phyloP scores from a whole-genome alignment of 305 asterid genomes.

The Fraxinus albicans region DNA sequence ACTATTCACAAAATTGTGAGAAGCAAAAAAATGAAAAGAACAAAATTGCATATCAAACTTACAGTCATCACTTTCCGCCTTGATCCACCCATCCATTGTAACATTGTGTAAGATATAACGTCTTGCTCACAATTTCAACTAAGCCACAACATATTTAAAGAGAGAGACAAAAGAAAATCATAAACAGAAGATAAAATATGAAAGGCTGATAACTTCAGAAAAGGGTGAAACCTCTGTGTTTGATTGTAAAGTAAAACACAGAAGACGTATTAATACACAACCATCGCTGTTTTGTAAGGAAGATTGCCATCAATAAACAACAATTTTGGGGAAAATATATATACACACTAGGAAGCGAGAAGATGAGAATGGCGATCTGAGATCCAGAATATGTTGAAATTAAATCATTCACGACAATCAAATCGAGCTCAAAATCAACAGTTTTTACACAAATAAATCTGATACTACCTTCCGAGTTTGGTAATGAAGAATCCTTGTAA shows the following conservation, averaged over 20 bases:
- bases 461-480: neutral
- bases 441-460: neutral
- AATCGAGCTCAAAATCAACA: neutral
- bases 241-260: neutral
- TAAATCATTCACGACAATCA: neutral
- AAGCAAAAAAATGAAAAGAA: slow-evolving; percentile 1
- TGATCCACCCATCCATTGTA: slow-evolving; percentile 99
- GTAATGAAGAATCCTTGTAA: neutral
- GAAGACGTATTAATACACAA: neutral
- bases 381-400: neutral
- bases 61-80: slow-evolving; percentile 81
- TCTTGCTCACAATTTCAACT: slow-evolving; percentile 19
- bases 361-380: neutral
- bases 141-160: slow-evolving; percentile 22
- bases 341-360: neutral
- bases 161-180: slow-evolving; percentile 6
- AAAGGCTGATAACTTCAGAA: neutral
- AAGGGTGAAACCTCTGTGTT: neutral
- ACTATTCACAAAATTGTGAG: neutral
- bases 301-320: neutral
- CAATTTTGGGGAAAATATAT: neutral
- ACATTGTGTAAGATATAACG: slow-evolving; percentile 41
- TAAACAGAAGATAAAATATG: neutral
- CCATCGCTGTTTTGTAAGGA: neutral
- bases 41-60: slow-evolving; percentile 29